phyloP scores from a whole-genome alignment of 768 basidiomycete genomes.

The Clathrus columnatus region DNA sequence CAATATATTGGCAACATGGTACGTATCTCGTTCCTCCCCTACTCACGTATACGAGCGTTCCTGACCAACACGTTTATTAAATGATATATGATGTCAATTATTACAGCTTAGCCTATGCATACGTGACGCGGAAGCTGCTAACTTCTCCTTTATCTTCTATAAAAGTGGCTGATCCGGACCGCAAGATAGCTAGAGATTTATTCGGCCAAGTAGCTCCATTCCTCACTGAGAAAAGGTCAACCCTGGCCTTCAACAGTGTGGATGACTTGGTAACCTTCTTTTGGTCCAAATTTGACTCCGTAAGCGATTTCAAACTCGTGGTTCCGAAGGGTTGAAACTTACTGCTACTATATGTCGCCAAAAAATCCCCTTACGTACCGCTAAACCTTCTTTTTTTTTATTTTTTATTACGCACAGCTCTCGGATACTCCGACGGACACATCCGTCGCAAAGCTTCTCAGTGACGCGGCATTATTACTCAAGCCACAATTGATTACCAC shows the following conservation, averaged over 20 bases:
- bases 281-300: slow-evolving; percentile 54
- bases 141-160: slow-evolving; percentile 46
- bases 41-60: neutral
- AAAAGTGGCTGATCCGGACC: slow-evolving; percentile 32
- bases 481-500: slow-evolving; percentile 33
- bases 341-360: neutral
- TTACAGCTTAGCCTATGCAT: slow-evolving; percentile 59
- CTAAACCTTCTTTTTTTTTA: neutral
- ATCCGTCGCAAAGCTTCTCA: slow-evolving; percentile 41
- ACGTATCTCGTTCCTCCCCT: neutral
- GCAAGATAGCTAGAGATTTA: slow-evolving; percentile 36
- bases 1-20: slow-evolving; percentile 65
- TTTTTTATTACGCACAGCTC: neutral
- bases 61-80: no score
- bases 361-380: no score
- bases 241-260: slow-evolving; percentile 40
- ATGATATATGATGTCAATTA: neutral
- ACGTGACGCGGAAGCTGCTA: slow-evolving; percentile 52
- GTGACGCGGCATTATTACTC: slow-evolving; percentile 47
- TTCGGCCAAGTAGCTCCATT: slow-evolving; percentile 56
- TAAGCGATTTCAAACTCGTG: neutral
- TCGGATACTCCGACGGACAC: slow-evolving; percentile 7
- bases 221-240: slow-evolving; percentile 50
- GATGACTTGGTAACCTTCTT: slow-evolving; percentile 49
- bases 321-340: neutral